Base-by-base conservation (phyloP, 2,329 filamentous ascomycete genomes). In the Penicillium rolfsii region DNA sequence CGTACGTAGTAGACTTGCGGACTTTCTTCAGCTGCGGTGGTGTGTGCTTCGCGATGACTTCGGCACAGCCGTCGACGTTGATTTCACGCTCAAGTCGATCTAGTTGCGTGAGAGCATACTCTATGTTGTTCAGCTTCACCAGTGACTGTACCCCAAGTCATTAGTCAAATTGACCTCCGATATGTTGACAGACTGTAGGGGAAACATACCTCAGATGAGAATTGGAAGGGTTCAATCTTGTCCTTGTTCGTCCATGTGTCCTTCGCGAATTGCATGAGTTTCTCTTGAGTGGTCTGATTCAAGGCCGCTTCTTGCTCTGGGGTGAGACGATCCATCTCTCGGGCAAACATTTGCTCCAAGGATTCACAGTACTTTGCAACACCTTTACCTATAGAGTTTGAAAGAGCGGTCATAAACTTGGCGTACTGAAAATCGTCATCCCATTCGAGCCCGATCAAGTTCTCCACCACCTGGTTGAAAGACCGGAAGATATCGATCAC, bases 41-140 rank as follows among this genome's bases (percentile, higher is more conserved):
- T 28, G 91, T 87, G 64, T 90, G 83, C 70, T 85, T 88, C 50
- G 89, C 87, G 54, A 99, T 86, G 16, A 96, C 87, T 55, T 90
- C 88, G 3, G 93, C 93, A 71, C 93, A 97, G 11, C 85, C 89
- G 74, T 99, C 95, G 12, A 96, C 93, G 70, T 97, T 93, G 82
- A 98, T 91, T 60, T 89, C 87, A 72, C 86, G 89, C 74, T 98
- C 94, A 6, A 99, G 83, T 75, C 91, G 92, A 74, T 99, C 95
- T 55, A 99, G 84, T 72, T 96, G 91, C 59, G 93, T 86, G 79
- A 96, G 93, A 5, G 93, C 94, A 77, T 92, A 98, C 77, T 97
- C 94, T 66, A 99, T 89, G 72, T 99, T 96, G 82, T 99, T 99
- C 68, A 99, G 85, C 78, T 98, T 99, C 64, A 99, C 93, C 70